Evolutionary conservation across 2,329 filamentous ascomycete species (phyloP).

Genomic region (Neoscytalidium dimidiatum): DNA sequence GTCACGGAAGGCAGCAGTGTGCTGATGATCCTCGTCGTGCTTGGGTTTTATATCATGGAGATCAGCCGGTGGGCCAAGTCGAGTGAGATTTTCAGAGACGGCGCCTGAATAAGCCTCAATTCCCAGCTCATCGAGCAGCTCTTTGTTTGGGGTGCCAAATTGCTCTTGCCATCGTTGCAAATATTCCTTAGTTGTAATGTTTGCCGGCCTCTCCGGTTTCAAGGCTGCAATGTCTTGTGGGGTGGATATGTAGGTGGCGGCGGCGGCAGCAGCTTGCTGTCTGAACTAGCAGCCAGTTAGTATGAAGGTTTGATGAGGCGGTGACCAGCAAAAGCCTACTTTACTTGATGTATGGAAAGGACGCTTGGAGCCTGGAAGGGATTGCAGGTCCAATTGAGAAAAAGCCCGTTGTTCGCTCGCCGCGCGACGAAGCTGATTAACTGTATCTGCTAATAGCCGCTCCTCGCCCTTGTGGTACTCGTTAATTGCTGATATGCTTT

Average conservation of each 20-base stretch:
- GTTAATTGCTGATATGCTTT: neutral
- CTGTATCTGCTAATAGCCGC: neutral
- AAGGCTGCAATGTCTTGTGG: neutral
- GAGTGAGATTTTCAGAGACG: constrained; percentile 22
- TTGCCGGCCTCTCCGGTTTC: neutral
- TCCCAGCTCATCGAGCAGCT: constrained; percentile 32
- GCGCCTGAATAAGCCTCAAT: constrained; percentile 12
- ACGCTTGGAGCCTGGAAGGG: neutral
- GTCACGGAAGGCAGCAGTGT: constrained; percentile 24
- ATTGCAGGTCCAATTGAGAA: neutral
- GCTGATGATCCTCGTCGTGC: neutral
- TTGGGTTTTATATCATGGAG: neutral
- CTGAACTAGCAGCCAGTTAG: neutral
- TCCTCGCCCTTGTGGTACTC: neutral
- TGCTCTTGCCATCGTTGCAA: constrained; percentile 46
- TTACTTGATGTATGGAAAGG: constrained; percentile 1
- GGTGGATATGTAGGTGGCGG: neutral
- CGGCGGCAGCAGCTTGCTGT: neutral
- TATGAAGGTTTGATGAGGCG: no score
- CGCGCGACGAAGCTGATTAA: neutral
- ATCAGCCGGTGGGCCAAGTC: neutral
- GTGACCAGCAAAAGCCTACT: neutral
- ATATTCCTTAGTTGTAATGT: constrained; percentile 30
- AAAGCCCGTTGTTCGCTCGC: neutral
- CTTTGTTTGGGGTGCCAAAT: constrained; percentile 36